Evolutionary conservation across 768 basidiomycete genomes (phyloP).

Genomic region (Tulasnella sp.): DNA sequence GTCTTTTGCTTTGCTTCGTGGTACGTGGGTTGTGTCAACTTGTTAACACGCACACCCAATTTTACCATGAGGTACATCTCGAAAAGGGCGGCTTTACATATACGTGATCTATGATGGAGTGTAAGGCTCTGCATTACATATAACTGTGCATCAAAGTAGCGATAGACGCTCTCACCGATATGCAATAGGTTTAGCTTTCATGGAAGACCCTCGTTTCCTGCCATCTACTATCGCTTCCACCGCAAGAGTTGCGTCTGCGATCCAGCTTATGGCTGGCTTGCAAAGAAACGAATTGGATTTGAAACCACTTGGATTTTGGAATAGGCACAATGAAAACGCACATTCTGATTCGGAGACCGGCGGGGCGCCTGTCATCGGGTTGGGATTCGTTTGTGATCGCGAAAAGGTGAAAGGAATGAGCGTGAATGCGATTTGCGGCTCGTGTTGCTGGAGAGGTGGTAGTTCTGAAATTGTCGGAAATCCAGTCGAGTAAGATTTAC

Average conservation of each 20-base stretch:
- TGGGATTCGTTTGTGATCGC: slow-evolving; percentile 36
- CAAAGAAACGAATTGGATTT: slow-evolving; percentile 4
- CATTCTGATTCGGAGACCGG: slow-evolving; percentile 66
- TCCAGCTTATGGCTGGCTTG: slow-evolving; percentile 63
- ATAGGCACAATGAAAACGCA: slow-evolving; percentile 35
- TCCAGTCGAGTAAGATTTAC: slow-evolving; percentile 22
- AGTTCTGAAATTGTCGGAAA: background rate
- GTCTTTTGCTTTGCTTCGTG: too few species aligned
- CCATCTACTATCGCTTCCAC: slow-evolving; percentile 74
- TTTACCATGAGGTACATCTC: too few species aligned
- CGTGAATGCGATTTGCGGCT: slow-evolving; percentile 58
- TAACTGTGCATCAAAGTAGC: too few species aligned
- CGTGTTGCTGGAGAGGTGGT: slow-evolving; percentile 48
- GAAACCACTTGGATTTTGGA: background rate
- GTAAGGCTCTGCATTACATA: too few species aligned
- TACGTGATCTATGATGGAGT: background rate
- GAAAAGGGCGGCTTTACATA: too few species aligned
- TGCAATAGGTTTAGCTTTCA: background rate
- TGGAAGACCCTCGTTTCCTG: slow-evolving; percentile 33
- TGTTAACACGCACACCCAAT: too few species aligned
- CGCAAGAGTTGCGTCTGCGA: slow-evolving; percentile 46
- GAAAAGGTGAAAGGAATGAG: slow-evolving; percentile 56
- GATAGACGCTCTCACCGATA: background rate
- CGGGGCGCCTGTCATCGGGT: slow-evolving; percentile 30
- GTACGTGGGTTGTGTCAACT: too few species aligned